Evolutionary conservation across 768 basidiomycete genomes (phyloP).

Genomic region (Macrolepiota dolichaula): DNA sequence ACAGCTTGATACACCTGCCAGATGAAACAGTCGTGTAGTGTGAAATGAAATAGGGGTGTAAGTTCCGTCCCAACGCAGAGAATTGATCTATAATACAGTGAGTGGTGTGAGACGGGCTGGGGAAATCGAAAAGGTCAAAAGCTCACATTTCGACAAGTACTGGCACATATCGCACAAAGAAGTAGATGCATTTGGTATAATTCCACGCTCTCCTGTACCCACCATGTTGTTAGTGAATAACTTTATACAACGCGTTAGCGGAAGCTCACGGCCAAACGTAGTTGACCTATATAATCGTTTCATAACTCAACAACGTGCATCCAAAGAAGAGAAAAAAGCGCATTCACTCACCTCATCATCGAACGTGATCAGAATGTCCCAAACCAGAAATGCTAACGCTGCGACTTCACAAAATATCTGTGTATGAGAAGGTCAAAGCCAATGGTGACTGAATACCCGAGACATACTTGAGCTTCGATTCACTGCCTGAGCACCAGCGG

Average conservation of each 20-base stretch:
- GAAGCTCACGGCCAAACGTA: slow-evolving; percentile 38
- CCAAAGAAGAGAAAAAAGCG: not conserved
- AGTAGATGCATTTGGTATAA: slow-evolving; percentile 32
- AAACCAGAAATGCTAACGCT: slow-evolving; percentile 33
- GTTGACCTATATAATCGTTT: slow-evolving; percentile 23
- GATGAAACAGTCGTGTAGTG: slow-evolving; percentile 37
- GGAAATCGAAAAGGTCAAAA: not conserved
- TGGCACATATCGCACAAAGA: slow-evolving; percentile 35
- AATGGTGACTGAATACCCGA: not conserved
- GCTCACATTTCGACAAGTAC: slow-evolving; percentile 33
- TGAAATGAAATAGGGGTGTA: slow-evolving; percentile 32
- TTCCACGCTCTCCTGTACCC: slow-evolving; percentile 22
- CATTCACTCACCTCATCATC: slow-evolving; percentile 32
- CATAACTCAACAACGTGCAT: not conserved
- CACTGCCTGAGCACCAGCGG: slow-evolving; percentile 26
- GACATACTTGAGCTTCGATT: slow-evolving; percentile 30
- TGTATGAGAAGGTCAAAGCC: too few species aligned
- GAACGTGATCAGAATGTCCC: slow-evolving; percentile 38
- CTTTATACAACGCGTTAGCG: not conserved
- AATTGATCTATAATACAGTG: slow-evolving; percentile 23
- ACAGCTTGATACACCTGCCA: slow-evolving; percentile 42
- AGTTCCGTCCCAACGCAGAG: slow-evolving; percentile 32
- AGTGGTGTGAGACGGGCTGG: not conserved
- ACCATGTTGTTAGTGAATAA: not conserved
- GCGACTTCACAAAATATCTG: slow-evolving; percentile 22